Evolutionary conservation across 257 asterid genomes (phyloP).

Genomic region (Solanum bulbocastanum): DNA sequence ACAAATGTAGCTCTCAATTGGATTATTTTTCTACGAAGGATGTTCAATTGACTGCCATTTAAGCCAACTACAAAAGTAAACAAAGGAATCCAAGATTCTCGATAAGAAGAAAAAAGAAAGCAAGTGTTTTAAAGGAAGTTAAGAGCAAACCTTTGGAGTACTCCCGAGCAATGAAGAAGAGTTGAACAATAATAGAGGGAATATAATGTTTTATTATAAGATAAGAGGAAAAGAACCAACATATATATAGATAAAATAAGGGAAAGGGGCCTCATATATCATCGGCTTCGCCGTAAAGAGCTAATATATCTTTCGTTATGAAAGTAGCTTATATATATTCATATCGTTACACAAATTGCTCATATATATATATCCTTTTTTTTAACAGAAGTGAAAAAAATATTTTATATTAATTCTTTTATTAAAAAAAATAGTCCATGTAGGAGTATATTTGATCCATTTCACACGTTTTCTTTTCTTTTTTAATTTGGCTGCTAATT

Average conservation of each 20-base stretch:
- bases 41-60: background rate
- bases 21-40: background rate
- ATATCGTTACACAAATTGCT: too few relatives aligned
- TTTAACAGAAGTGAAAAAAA: background rate
- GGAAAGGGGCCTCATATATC: background rate
- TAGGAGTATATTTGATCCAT: background rate
- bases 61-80: background rate
- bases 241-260: background rate
- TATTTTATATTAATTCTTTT: too few relatives aligned
- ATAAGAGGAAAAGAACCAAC: background rate
- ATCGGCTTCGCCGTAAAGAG: too few relatives aligned
- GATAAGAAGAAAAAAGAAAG: background rate
- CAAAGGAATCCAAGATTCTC: background rate
- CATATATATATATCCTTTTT: too few relatives aligned
- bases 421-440: too few relatives aligned
- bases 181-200: background rate
- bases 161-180: background rate
- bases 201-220: background rate
- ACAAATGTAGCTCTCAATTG: background rate
- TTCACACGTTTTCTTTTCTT: background rate
- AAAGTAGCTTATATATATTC: background rate
- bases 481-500: too few relatives aligned
- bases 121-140: background rate
- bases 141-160: background rate
- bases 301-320: rapidly evolving